Conservation (phyloP, 1,284 basidiomycete genomes). For the Xerocomus subilludens region DNA sequence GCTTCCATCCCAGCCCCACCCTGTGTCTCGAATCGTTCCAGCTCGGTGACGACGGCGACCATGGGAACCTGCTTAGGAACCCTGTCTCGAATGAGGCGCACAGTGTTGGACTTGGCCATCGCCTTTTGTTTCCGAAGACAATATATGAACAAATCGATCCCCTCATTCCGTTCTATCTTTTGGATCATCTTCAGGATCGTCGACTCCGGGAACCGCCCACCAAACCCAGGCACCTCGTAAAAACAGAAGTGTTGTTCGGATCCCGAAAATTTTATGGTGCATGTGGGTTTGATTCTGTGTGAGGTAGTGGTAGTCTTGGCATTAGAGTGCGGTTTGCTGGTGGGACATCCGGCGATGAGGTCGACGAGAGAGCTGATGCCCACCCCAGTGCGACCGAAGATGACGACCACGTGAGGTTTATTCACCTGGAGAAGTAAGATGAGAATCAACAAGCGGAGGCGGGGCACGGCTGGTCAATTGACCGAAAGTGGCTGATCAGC, state of each 20-base stretch:
- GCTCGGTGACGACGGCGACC: conserved; percentile 45
- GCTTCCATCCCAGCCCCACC: conserved; percentile 39
- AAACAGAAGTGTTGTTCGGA: conserved; percentile 27
- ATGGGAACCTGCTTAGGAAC: conserved; percentile 37
- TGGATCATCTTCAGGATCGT: conserved; percentile 36
- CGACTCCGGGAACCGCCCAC: conserved; percentile 22
- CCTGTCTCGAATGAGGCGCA: conserved; percentile 28
- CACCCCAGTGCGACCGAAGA: conserved; percentile 46
- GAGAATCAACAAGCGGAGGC: too few species aligned
- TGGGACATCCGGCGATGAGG: conserved; percentile 40
- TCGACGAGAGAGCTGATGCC: conserved; percentile 47
- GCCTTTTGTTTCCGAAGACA: conserved; percentile 41
- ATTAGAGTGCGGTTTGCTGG: conserved; percentile 35
- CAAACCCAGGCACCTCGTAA: conserved; percentile 43
- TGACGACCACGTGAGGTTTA: conserved; percentile 40
- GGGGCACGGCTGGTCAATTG: background rate
- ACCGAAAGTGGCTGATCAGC: conserved; percentile 11
- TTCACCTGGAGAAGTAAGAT: conserved; percentile 11
- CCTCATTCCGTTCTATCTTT: conserved; percentile 31
- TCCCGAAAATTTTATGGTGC: conserved; percentile 11
- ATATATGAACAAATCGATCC: conserved; percentile 43
- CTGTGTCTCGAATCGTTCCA: conserved; percentile 42
- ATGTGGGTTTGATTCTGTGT: background rate
- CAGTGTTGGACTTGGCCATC: conserved; percentile 34
- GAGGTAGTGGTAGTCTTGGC: conserved; percentile 3